A percentile compares a stretch with the other conserved stretches of the same genome.
phyloP scores from a whole-genome alignment of 805 yeast species.

The Kluyveromyces wickerhamii region DNA sequence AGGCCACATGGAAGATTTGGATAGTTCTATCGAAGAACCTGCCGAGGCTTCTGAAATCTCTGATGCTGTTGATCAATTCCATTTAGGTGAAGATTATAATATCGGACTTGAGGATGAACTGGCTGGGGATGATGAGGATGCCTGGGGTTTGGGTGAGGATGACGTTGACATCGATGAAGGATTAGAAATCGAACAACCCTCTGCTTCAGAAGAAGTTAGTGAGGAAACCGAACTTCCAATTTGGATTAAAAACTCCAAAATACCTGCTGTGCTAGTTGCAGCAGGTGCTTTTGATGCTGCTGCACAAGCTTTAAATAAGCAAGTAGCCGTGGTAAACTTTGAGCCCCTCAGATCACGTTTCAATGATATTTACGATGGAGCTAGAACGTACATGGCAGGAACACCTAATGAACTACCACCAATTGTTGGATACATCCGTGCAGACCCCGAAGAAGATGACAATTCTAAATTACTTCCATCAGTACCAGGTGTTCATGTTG shows the following conservation, averaged over 20 bases:
- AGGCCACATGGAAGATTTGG: constrained; percentile 65
- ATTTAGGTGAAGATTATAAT: constrained; percentile 31
- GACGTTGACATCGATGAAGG: constrained; percentile 64
- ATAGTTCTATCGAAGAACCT: constrained; percentile 34
- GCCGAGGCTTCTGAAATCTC: constrained; percentile 19
- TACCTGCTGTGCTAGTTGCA: constrained; percentile 89
- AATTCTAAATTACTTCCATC: constrained; percentile 48
- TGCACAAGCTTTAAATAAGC: constrained; percentile 84
- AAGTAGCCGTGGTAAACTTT: constrained; percentile 77
- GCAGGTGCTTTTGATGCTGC: constrained; percentile 97
- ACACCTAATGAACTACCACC: constrained; percentile 64
- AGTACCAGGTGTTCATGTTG: constrained; percentile 62
- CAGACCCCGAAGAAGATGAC: constrained; percentile 49
- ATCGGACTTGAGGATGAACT: constrained; percentile 39
- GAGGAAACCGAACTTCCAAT: constrained; percentile 51
- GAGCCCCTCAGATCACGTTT: constrained; percentile 82
- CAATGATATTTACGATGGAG: constrained; percentile 73
- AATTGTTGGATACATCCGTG: constrained; percentile 57
- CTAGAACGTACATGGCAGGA: constrained; percentile 68
- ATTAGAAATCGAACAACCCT: constrained; percentile 41
- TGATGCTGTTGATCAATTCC: constrained; percentile 15
- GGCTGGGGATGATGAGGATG: constrained; percentile 54
- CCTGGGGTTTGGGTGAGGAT: constrained; percentile 79
- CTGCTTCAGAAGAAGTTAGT: constrained; percentile 28
- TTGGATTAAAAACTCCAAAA: constrained; percentile 85